Base-by-base conservation (phyloP, 1,284 basidiomycete genomes). In the Trametes hirsuta region DNA sequence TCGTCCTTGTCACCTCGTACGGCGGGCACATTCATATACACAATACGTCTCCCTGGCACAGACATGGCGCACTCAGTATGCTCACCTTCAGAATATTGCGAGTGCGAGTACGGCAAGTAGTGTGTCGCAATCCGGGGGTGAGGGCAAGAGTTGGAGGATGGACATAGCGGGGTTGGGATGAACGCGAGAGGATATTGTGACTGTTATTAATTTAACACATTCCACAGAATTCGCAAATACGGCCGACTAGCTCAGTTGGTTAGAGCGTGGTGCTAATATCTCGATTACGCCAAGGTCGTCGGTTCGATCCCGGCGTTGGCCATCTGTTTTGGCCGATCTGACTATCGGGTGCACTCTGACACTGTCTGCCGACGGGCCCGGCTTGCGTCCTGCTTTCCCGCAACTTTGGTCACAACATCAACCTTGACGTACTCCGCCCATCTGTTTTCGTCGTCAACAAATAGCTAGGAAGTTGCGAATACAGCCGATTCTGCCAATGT, bases 1-100 rank as follows among this genome's bases (percentile, higher is more conserved):
- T 66, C 61, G 46, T 71, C 71, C 22, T 60, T 56, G 15, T 48
- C 61, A 14, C 58, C 53, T 18, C 64, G 61, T 10, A 46, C 55
- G 15, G 63, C 61, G 3, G 69, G 59, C 4, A 74, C 59, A 45
- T 65, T 69, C 72, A 71, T 66, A 55, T 66, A 70, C 18, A 66
- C 55, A 21, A 54, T 22, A 12, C 55, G 59, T 5, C 46, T 45
- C 25, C 36, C 49, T 24, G 49, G 42, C 12, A 18, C 49, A 14
- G 61, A 45, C 64, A 65, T 65, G 30, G 30, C 30, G 30, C 30
- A 30, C 8, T 30, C 30, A 30, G 30, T 30, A 30, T 30, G 30
- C 30, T 30, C 30, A 30, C 30, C 39, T 40, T 40, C 39, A 40
- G 14, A 22, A 45, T 42, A 15, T 4, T 40, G 41, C 14, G 18